Evolutionary conservation across 331 rosid species (phyloP).

Genomic region (Dryas integrifolia): DNA sequence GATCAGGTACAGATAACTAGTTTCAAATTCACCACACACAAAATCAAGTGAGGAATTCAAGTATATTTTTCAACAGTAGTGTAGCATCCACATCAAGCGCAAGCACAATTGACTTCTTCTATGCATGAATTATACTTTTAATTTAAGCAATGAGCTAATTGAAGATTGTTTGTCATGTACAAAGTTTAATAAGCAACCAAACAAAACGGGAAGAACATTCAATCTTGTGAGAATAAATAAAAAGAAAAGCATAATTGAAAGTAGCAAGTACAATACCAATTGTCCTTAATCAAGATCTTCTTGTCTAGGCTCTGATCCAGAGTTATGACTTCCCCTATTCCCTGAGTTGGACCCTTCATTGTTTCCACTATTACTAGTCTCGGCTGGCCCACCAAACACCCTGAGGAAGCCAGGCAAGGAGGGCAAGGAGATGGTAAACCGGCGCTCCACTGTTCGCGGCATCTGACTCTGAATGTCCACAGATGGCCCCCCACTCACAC

Average conservation of each 20-base stretch:
- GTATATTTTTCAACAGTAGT: background rate
- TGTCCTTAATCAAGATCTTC: conserved; percentile 79
- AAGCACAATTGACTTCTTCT: background rate
- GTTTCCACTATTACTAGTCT: conserved; percentile 56
- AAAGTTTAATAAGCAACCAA: background rate
- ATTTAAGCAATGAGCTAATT: background rate
- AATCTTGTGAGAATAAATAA: background rate
- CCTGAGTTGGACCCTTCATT: conserved; percentile 39
- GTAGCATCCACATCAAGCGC: background rate
- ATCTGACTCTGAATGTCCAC: conserved; percentile 38
- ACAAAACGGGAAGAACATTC: background rate
- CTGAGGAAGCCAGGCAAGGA: conserved; percentile 60
- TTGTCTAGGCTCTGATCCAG: conserved; percentile 72
- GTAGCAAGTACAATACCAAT: conserved; percentile 28
- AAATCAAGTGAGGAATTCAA: background rate
- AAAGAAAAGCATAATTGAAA: background rate
- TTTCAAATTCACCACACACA: background rate
- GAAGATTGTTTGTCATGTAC: background rate
- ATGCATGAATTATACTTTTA: background rate
- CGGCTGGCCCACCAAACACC: conserved; percentile 47
- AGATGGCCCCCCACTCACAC: conserved; percentile 22
- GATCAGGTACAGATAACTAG: background rate
- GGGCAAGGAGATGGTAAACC: conserved; percentile 67
- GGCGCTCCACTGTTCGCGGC: conserved; percentile 44
- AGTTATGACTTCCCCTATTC: conserved; percentile 55